Conservation (phyloP, 2,329 filamentous ascomycete genomes). For the Camillea tinctor region DNA sequence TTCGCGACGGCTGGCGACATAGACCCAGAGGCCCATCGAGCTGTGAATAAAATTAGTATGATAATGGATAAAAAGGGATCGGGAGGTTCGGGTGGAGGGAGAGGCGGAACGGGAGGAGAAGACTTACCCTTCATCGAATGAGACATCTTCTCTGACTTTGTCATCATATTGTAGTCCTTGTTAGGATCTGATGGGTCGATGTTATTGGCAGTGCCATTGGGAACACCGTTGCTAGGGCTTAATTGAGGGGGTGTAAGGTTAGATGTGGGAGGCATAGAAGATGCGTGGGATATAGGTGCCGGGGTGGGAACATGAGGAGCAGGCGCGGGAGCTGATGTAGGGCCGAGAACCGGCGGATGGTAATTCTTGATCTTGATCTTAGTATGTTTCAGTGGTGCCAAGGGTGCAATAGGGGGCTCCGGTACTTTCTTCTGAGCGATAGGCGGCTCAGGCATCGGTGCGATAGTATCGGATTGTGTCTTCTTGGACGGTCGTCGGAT, state of each 20-base stretch:
- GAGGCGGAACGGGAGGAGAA: not conserved
- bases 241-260: constrained; percentile 12
- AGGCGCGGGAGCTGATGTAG: constrained; percentile 1
- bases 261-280: constrained; percentile 17
- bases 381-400: constrained; percentile 18
- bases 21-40: constrained; percentile 59
- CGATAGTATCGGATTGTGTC: constrained; percentile 20
- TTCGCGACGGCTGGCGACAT: constrained; percentile 62
- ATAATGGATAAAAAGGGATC: not conserved
- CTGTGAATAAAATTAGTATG: constrained; percentile 36
- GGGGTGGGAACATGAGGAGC: constrained; percentile 10
- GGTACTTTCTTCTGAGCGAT: constrained; percentile 9
- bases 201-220: constrained; percentile 28
- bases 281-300: constrained; percentile 14
- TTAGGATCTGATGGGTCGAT: constrained; percentile 36
- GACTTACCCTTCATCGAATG: constrained; percentile 62
- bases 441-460: constrained; percentile 13
- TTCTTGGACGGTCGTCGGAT: constrained; percentile 29
- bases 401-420: constrained; percentile 6
- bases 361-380: constrained; percentile 38
- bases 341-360: constrained; percentile 9
- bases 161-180: constrained; percentile 61
- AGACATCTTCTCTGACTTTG: constrained; percentile 66
- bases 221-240: constrained; percentile 14
- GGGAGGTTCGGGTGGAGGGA: not conserved